phyloP scores from a whole-genome alignment of 495 filamentous ascomycete genomes.

The Trichoderma parareesei region DNA sequence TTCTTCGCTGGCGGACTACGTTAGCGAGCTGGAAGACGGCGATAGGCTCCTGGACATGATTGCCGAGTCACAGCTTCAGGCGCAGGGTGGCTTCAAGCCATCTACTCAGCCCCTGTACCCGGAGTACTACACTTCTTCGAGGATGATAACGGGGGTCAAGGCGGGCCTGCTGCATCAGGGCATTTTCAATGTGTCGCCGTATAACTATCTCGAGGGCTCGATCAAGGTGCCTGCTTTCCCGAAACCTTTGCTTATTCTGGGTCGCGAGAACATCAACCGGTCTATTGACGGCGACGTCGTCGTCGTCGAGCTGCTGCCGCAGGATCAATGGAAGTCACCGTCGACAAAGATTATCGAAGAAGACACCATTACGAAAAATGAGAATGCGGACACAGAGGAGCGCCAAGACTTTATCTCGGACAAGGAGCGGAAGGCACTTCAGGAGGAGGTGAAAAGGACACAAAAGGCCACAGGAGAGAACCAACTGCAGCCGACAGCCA shows the following conservation, averaged over 20 bases:
- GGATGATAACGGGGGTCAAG: constrained; percentile 87
- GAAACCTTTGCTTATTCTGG: constrained; percentile 76
- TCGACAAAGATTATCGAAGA: constrained; percentile 95
- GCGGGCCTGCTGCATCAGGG: constrained; percentile 84
- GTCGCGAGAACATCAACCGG: constrained; percentile 94
- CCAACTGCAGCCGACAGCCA: constrained; percentile 80
- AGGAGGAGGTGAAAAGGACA: constrained; percentile 81
- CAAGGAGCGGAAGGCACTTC: constrained; percentile 73
- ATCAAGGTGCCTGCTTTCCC: constrained; percentile 86
- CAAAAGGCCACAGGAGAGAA: constrained; percentile 75
- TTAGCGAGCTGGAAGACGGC: constrained; percentile 72
- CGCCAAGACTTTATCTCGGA: constrained; percentile 69
- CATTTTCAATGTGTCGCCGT: constrained; percentile 89
- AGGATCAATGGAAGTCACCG: constrained; percentile 92
- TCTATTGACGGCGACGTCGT: constrained; percentile 85
- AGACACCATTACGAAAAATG: constrained; percentile 83
- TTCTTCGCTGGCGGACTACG: constrained; percentile 66
- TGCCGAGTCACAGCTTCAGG: constrained; percentile 59
- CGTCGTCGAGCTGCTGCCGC: constrained; percentile 83
- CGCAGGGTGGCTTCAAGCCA: constrained; percentile 52
- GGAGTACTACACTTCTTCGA: constrained; percentile 81
- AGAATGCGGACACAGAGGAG: constrained; percentile 77
- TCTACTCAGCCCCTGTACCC: constrained; percentile 64
- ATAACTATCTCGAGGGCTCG: constrained; percentile 93
- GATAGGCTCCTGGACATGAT: constrained; percentile 93